A percentile compares a stretch with the other conserved stretches of the same genome.
Conservation (phyloP, 2,329 filamentous ascomycete genomes). For the Epichloe sp. region DNA sequence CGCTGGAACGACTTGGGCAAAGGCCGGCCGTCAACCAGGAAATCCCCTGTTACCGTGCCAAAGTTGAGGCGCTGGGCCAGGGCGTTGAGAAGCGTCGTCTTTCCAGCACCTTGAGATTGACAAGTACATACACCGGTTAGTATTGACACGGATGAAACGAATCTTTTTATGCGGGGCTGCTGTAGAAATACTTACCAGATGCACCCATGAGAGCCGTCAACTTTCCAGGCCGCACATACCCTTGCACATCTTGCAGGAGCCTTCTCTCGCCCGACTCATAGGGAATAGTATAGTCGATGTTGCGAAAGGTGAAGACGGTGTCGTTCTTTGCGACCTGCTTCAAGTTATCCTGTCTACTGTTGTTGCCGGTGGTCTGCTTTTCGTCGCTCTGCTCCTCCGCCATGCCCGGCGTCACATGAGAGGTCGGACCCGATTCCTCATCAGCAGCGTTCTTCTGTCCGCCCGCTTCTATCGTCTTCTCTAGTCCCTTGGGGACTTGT, state of each 20-base stretch:
- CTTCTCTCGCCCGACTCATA: constrained; percentile 51
- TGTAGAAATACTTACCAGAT: constrained; percentile 20
- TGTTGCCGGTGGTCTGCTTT: constrained; percentile 15
- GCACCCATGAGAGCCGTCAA: constrained; percentile 65
- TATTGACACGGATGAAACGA: too few species aligned
- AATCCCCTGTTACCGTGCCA: constrained; percentile 63
- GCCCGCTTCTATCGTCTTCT: constrained; percentile 42
- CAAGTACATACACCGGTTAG: too few species aligned
- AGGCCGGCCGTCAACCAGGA: constrained; percentile 62
- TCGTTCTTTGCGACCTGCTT: constrained; percentile 48
- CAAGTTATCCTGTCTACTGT: constrained; percentile 15
- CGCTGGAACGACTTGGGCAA: constrained; percentile 67
- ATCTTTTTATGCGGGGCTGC: too few species aligned
- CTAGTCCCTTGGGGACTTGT: constrained; percentile 44
- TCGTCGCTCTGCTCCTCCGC: constrained; percentile 9
- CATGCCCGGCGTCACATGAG: constrained; percentile 52
- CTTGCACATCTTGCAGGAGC: constrained; percentile 63
- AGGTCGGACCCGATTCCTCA: constrained; percentile 28
- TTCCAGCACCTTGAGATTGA: constrained; percentile 35
- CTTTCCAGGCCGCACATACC: constrained; percentile 74
- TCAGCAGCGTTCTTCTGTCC: constrained; percentile 33
- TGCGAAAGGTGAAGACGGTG: constrained; percentile 39
- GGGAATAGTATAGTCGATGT: constrained; percentile 36
- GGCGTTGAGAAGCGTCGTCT: constrained; percentile 62
- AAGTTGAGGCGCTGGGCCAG: constrained; percentile 64